Percentiles rank a stretch among this genome's conserved stretches.
Conservation (phyloP, 169 alveolate genomes). For the Eimeria praecox region DNA sequence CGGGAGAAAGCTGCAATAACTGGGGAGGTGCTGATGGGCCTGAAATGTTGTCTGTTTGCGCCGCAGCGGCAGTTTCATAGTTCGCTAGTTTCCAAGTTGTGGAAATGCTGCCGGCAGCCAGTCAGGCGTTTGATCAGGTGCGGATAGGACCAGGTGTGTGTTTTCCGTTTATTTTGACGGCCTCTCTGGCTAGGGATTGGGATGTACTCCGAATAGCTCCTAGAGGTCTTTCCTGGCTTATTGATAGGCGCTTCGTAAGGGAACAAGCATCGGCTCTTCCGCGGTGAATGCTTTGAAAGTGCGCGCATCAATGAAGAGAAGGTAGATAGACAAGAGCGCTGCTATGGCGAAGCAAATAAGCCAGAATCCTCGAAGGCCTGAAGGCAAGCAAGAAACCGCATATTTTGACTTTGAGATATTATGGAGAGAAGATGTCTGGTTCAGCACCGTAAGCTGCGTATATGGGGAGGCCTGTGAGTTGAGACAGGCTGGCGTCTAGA, state of each 20-base stretch:
- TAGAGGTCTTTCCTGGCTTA: not conserved
- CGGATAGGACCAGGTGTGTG: not conserved
- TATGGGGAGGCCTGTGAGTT: conserved; percentile 62
- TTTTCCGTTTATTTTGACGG: not conserved
- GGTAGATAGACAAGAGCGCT: conserved; percentile 48
- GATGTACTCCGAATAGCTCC: not conserved
- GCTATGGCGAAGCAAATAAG: conserved; percentile 44
- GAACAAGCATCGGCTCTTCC: conserved; percentile 24
- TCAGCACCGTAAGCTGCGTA: conserved; percentile 71
- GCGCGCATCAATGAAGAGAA: conserved; percentile 44
- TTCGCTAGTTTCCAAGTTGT: not conserved
- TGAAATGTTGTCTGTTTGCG: conserved; percentile 42
- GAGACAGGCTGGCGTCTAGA: conserved; percentile 76
- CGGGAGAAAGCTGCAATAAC: conserved; percentile 45
- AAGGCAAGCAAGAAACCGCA: not conserved
- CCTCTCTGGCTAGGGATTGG: not conserved
- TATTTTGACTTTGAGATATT: not conserved
- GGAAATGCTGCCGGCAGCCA: not conserved
- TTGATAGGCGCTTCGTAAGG: conserved; percentile 34
- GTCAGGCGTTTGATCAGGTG: not conserved
- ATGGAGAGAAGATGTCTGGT: not conserved
- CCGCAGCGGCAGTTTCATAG: conserved; percentile 60
- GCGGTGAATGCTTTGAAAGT: conserved; percentile 61
- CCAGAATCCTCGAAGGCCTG: conserved; percentile 78
- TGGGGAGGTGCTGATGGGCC: conserved; percentile 24